Percentiles rank a stretch among this genome's conserved stretches.
Evolutionary conservation across 768 basidiomycete genomes (phyloP).

Genomic region (Leucocoprinus leucothites): DNA sequence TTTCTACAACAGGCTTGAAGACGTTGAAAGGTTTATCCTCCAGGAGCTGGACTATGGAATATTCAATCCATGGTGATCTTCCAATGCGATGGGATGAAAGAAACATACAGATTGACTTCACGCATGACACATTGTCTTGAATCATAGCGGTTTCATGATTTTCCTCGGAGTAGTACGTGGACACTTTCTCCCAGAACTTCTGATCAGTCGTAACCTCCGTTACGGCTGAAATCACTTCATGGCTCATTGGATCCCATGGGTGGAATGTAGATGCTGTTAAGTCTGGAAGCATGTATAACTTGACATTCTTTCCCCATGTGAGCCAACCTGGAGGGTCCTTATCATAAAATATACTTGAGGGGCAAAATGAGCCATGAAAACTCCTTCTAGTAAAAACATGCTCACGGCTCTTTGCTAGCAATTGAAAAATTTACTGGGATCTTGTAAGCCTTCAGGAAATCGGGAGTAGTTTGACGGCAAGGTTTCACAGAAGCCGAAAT

Average conservation of each 20-base stretch:
- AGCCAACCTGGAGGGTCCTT: slow-evolving; percentile 64
- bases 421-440: slow-evolving; percentile 39
- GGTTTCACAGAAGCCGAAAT: slow-evolving; percentile 44
- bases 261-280: slow-evolving; percentile 45
- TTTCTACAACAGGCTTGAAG: slow-evolving; percentile 59
- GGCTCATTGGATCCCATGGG: slow-evolving; percentile 56
- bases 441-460: slow-evolving; percentile 56
- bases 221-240: slow-evolving; percentile 47
- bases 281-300: slow-evolving; percentile 48
- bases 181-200: slow-evolving; percentile 66
- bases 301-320: slow-evolving; percentile 49
- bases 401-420: slow-evolving; percentile 42
- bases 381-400: slow-evolving; percentile 12
- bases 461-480: slow-evolving; percentile 48
- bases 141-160: slow-evolving; percentile 62
- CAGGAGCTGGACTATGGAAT: slow-evolving; percentile 64
- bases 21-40: slow-evolving; percentile 67
- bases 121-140: slow-evolving; percentile 67
- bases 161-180: slow-evolving; percentile 74
- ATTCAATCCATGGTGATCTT: slow-evolving; percentile 4
- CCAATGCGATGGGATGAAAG: not conserved
- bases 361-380: slow-evolving; percentile 3
- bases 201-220: slow-evolving; percentile 42
- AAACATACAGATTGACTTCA: slow-evolving; percentile 71
- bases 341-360: slow-evolving; percentile 50